Evolutionary conservation across 2,329 filamentous ascomycete species (phyloP), one percentile per base, ranked within the genome.

Genomic region (Thelonectria discophora): DNA sequence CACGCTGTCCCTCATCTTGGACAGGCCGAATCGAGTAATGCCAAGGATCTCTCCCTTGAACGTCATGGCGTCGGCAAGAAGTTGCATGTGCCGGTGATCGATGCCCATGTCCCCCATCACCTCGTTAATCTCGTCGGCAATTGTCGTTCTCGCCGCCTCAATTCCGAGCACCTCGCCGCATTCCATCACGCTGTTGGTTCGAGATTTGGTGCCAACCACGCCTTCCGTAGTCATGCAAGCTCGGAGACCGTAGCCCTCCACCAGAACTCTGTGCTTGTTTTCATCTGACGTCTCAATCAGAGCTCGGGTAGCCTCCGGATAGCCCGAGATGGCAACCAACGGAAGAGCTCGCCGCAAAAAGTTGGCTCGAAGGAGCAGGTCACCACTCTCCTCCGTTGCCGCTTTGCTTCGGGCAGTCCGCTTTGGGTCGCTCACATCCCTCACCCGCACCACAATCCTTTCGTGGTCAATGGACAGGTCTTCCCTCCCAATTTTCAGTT

Each of bases 1-100:
- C 11, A 98, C 95, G 15, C 88, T 92, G 77, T 99, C 95, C 53
- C 95, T 86, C 90, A 97, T 98, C 83, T 98, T 99, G 59, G 93
- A 91, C 24, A 99, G 84, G 53, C 95, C 95, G 77, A 98, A 98
- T 32, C 95, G 90, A 2, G 95, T 99, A 75, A 99, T 99, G 53
- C 95, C 95, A 17, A 97, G 85, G 0, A 99, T 92, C 69, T 98
- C 94, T 52, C 95, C 95, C 81, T 97, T 98, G 84, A 94, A 98
- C 1, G 95, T 98, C 95, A 99, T 99, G 55, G 97, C 94, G 73
- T 99, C 95, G 11, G 95, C 94, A 2, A 99, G 87, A 17, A 99
- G 86, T 76, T 97, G 91, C 93, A 99, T 98, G 80, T 99, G 95
- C 58, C 95, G 91, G 46, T 94, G 94, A 78, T 99, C 95, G 72